Percentiles rank a stretch among this genome's conserved stretches.
Conservation (phyloP, 495 filamentous ascomycete species). For the Wilcoxina mikolae region DNA sequence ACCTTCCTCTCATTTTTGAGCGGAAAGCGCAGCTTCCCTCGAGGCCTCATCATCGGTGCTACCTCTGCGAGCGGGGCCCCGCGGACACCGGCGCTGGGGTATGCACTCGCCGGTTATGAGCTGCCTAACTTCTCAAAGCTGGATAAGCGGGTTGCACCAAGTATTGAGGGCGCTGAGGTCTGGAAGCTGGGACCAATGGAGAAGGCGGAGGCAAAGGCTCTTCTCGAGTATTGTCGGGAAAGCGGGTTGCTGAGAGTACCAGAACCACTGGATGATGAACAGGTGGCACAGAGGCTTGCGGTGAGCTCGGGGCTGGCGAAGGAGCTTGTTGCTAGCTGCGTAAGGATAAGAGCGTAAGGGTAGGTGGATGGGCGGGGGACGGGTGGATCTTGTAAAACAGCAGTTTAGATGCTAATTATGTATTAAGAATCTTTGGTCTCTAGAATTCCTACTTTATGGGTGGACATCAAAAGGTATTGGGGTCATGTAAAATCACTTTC, state of each 20-base stretch:
- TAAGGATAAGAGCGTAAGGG: conserved; percentile 17
- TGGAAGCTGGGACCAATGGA: conserved; percentile 48
- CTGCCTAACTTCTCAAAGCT: conserved; percentile 38
- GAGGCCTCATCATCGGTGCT: conserved; percentile 59
- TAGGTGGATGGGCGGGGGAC: too few species aligned
- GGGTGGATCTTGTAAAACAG: too few species aligned
- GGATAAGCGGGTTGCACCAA: conserved; percentile 52
- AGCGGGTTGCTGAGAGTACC: conserved; percentile 61
- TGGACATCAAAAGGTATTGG: too few species aligned
- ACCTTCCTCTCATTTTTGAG: conserved; percentile 57
- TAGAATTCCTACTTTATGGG: too few species aligned
- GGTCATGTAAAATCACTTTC: too few species aligned
- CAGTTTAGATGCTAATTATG: too few species aligned
- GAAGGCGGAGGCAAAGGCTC: conserved; percentile 56
- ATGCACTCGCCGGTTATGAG: conserved; percentile 44
- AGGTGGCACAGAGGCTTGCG: conserved; percentile 73
- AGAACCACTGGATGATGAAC: conserved; percentile 45
- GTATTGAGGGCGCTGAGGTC: conserved; percentile 38
- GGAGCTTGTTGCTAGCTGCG: conserved; percentile 21
- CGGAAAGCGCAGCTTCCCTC: conserved; percentile 44
- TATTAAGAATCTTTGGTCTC: too few species aligned
- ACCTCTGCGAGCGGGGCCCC: conserved; percentile 53
- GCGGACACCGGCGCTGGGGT: conserved; percentile 44
- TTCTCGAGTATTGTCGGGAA: conserved; percentile 86
- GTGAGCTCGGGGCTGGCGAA: conserved; percentile 32